phyloP scores from a whole-genome alignment of 129 eudicot species.

The Silybum marianum region DNA sequence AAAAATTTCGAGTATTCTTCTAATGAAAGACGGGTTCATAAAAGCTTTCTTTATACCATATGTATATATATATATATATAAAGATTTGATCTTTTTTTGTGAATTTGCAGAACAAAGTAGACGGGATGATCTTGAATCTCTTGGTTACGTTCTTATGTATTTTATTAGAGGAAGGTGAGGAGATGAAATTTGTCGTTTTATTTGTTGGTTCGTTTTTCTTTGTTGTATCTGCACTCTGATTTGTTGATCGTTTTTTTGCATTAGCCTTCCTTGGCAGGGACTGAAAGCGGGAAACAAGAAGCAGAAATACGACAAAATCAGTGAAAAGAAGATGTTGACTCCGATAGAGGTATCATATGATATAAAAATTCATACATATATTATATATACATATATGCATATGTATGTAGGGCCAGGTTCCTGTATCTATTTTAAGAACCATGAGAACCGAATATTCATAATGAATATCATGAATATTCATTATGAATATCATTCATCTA shows the following conservation, averaged over 20 bases:
- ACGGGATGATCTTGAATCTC: constrained; percentile 98
- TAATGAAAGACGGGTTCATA: neutral
- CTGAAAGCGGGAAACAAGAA: constrained; percentile 95
- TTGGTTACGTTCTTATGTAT: constrained; percentile 98
- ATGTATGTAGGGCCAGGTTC: neutral
- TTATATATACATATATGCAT: neutral
- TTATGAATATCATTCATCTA: too few relatives aligned
- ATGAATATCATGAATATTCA: neutral
- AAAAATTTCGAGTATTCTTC: neutral
- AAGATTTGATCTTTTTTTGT: neutral
- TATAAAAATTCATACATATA: neutral
- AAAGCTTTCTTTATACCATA: neutral
- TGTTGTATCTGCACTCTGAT: neutral
- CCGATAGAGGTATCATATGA: constrained; percentile 73
- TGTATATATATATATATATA: too few relatives aligned
- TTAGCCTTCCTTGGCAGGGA: constrained; percentile 99
- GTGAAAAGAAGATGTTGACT: constrained; percentile 96
- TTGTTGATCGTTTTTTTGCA: constrained; percentile 15
- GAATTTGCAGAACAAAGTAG: constrained; percentile 85
- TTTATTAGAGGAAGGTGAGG: constrained; percentile 96
- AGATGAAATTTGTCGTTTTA: neutral
- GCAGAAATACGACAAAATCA: constrained; percentile 94
- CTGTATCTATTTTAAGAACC: neutral
- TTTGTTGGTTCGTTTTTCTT: neutral
- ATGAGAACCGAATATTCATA: neutral